Conservation (phyloP, 2,329 filamentous ascomycete genomes). For the Immersiporthe knoxdaviesiana region DNA sequence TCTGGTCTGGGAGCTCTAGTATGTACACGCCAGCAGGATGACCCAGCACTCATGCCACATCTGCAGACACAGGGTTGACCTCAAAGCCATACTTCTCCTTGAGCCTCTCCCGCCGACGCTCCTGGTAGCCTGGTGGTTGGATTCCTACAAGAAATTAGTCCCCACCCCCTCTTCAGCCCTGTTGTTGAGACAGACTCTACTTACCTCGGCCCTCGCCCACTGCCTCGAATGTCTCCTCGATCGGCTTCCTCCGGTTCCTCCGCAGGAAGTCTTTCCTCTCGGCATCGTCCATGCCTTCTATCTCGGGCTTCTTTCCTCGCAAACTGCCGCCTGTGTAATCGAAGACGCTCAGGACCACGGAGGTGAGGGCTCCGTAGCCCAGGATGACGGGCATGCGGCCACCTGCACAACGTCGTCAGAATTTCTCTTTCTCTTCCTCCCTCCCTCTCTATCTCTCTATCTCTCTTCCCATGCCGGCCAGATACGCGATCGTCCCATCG, state of each 20-base stretch:
- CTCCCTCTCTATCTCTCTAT: slow-evolving; percentile 15
- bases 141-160: slow-evolving; percentile 63
- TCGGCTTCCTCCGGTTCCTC: slow-evolving; percentile 72
- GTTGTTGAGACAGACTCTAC: slow-evolving; percentile 32
- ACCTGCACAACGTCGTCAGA: slow-evolving; percentile 43
- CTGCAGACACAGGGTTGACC: slow-evolving; percentile 67
- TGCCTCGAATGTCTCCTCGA: slow-evolving; percentile 78
- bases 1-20: slow-evolving; percentile 21
- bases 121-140: slow-evolving; percentile 78
- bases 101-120: slow-evolving; percentile 79
- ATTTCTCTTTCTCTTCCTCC: slow-evolving; percentile 14
- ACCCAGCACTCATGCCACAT: slow-evolving; percentile 36
- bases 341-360: slow-evolving; percentile 63
- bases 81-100: slow-evolving; percentile 89
- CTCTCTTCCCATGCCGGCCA: background rate
- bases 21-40: slow-evolving; percentile 29
- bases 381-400: slow-evolving; percentile 71
- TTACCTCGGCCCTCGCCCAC: slow-evolving; percentile 87
- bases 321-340: slow-evolving; percentile 70
- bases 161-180: slow-evolving; percentile 6
- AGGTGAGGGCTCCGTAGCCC: slow-evolving; percentile 64
- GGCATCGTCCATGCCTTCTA: slow-evolving; percentile 73
- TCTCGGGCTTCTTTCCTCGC: slow-evolving; percentile 55
- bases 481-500: background rate
- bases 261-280: slow-evolving; percentile 75